Percentiles rank a stretch among this genome's conserved stretches.
phyloP scores from a whole-genome alignment of 179 eudicot species.

The Actinidia arguta region DNA sequence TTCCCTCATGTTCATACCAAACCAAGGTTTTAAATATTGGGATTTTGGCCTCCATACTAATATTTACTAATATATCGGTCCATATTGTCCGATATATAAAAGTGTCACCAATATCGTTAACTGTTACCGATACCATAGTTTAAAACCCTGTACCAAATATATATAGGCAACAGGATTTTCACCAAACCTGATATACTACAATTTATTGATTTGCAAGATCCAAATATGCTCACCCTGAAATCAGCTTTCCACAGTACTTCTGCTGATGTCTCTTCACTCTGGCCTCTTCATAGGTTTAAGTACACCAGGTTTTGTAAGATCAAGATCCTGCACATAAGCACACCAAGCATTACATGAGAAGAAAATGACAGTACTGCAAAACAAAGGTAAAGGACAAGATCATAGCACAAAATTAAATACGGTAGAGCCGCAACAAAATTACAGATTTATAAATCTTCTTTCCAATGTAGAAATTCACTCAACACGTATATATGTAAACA shows the following conservation, averaged over 20 bases:
- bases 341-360: constrained; percentile 14
- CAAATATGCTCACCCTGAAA: constrained; percentile 71
- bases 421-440: not conserved
- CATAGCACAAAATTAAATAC: not conserved
- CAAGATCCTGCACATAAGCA: constrained; percentile 61
- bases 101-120: no score
- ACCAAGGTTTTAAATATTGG: no score
- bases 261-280: constrained; percentile 74
- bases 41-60: no score
- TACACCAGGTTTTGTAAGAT: constrained; percentile 70
- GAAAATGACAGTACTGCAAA: not conserved
- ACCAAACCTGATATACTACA: not conserved
- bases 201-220: not conserved
- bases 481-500: no score
- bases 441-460: not conserved
- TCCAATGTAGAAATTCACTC: not conserved
- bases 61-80: no score
- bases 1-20: not conserved
- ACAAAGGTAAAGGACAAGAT: not conserved
- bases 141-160: not conserved
- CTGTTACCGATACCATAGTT: not conserved
- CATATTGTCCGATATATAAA: no score
- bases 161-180: not conserved
- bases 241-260: constrained; percentile 81
- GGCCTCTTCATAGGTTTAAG: constrained; percentile 45